Evolutionary conservation across 1,139 yeast species (phyloP).

Genomic region (Hyphopichia burtonii): DNA sequence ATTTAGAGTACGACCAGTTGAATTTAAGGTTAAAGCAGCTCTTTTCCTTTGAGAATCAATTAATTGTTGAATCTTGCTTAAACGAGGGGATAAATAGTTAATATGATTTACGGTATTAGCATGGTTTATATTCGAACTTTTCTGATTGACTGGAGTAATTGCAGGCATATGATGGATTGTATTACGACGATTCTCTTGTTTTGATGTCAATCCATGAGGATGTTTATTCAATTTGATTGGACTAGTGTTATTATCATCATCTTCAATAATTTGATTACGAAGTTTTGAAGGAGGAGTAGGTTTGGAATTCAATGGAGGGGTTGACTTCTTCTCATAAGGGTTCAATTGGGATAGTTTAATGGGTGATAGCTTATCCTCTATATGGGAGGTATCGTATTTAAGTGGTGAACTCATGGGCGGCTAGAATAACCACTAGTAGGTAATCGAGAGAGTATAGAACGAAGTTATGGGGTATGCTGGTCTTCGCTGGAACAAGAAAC

Average conservation of each 20-base stretch:
- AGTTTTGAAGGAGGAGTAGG: constrained; percentile 1
- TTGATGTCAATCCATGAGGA: constrained; percentile 50
- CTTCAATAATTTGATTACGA: not conserved
- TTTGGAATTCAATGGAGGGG: not conserved
- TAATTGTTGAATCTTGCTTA: not conserved
- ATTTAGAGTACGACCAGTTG: not conserved
- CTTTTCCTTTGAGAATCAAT: not conserved
- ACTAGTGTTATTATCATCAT: not conserved
- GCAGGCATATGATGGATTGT: constrained; percentile 19
- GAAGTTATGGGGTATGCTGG: too few relatives aligned
- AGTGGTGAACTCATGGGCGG: constrained; percentile 10
- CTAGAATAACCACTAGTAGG: too few relatives aligned
- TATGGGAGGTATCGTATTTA: constrained; percentile 7
- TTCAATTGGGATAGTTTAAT: constrained; percentile 1
- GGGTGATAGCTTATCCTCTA: constrained; percentile 11
- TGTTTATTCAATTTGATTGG: constrained; percentile 19
- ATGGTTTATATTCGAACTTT: constrained; percentile 2
- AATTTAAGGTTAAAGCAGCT: not conserved
- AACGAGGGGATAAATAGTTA: not conserved
- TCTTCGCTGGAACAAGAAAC: too few relatives aligned
- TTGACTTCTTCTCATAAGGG: not conserved
- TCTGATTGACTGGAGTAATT: not conserved
- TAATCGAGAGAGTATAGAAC: too few relatives aligned
- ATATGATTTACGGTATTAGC: constrained; percentile 5
- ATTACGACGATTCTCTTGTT: constrained; percentile 28